These are phyloP conservation scores for Leersia perrieri DNA, from an alignment of 176 grass and related monocot genomes.

Conservation along the genomic window DNA sequence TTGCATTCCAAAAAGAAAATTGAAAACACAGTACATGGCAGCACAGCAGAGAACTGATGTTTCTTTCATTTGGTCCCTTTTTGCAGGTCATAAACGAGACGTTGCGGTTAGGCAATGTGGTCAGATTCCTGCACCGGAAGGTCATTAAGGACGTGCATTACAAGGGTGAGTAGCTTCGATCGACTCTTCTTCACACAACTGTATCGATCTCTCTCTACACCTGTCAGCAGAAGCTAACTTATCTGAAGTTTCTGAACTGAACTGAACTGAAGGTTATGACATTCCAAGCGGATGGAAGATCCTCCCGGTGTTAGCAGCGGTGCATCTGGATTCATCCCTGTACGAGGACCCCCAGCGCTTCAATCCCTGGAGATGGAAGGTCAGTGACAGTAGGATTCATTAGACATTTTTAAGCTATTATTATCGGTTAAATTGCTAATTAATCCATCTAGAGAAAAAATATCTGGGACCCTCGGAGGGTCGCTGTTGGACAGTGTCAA, in stretches of 20 bases:
- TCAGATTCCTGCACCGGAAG: constrained; percentile 92
- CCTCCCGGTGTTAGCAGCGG: constrained; percentile 66
- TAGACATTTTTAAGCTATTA: neutral
- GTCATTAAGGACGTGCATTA: constrained; percentile 79
- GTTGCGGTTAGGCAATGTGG: constrained; percentile 86
- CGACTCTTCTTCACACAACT: neutral
- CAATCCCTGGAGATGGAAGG: constrained; percentile 93
- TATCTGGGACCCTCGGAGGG: neutral
- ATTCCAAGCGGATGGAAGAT: constrained; percentile 88
- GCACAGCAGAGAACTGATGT: neutral
- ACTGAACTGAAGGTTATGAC: constrained; percentile 59
- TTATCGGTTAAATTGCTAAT: neutral
- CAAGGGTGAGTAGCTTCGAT: constrained; percentile 58
- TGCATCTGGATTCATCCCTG: constrained; percentile 67
- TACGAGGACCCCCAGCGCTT: constrained; percentile 67
- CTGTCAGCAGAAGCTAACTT: neutral
- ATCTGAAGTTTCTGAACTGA: neutral
- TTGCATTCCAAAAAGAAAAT: neutral
- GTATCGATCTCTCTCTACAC: neutral
- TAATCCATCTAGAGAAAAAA: neutral
- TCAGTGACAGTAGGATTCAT: constrained; percentile 25
- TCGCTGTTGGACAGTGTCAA: neutral
- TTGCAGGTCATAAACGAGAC: constrained; percentile 96
- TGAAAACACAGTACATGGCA: neutral
- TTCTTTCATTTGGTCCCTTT: neutral